These are phyloP conservation scores for Exophiala xenobiotica DNA, from an alignment of 2,329 filamentous ascomycete genomes.

Conservation along the genomic window DNA sequence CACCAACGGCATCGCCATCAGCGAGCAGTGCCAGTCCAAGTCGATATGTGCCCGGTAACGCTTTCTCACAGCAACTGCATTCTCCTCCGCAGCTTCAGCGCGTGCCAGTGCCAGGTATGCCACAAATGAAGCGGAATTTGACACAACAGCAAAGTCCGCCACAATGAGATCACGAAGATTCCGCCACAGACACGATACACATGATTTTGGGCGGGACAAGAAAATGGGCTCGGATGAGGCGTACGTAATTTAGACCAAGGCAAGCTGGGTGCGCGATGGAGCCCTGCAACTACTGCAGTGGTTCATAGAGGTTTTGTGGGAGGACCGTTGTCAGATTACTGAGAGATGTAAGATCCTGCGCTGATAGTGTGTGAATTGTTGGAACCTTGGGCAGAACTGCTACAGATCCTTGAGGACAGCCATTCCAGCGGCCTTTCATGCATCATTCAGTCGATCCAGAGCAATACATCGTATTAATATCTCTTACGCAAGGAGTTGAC, in stretches of 20 bases:
- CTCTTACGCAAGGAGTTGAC: background rate
- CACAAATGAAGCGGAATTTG: constrained; percentile 25
- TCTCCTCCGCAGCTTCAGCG: constrained; percentile 12
- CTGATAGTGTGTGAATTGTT: background rate
- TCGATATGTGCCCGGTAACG: constrained; percentile 28
- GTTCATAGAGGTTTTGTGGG: background rate
- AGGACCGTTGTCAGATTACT: background rate
- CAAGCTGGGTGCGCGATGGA: background rate
- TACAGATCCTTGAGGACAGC: background rate
- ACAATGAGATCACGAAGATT: constrained; percentile 2
- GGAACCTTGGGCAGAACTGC: background rate
- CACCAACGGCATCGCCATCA: constrained; percentile 11
- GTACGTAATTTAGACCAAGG: background rate
- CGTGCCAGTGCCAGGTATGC: constrained; percentile 25
- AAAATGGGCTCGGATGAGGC: background rate
- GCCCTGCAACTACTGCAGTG: background rate
- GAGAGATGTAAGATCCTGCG: background rate
- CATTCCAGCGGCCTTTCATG: background rate
- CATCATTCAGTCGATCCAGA: too few relatives aligned
- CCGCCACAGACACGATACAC: constrained; percentile 16
- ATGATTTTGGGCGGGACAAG: constrained; percentile 1
- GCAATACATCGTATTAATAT: constrained; percentile 1
- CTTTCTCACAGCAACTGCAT: constrained; percentile 29
- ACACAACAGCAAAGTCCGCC: constrained; percentile 8
- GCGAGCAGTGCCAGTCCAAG: constrained; percentile 7